Percentiles rank a stretch among this genome's conserved stretches.
Conservation (phyloP, 108 stramenopile species). For the Discostella stelligeroides region DNA sequence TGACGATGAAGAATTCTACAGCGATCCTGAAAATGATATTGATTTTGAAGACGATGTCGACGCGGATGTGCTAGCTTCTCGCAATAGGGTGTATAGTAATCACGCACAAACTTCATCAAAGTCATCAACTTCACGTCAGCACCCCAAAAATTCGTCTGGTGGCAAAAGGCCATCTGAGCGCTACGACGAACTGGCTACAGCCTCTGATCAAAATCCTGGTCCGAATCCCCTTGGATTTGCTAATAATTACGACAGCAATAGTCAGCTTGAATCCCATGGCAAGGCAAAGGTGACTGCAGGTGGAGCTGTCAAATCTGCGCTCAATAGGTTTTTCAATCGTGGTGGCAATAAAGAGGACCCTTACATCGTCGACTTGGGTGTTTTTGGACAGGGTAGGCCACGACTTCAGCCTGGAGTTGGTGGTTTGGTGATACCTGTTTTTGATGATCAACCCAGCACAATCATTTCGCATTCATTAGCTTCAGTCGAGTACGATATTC, state of each 20-base stretch:
- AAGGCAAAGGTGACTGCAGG: slow-evolving; percentile 72
- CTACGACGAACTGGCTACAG: slow-evolving; percentile 9
- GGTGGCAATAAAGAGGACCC: slow-evolving; percentile 84
- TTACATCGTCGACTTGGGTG: slow-evolving; percentile 86
- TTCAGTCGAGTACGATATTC: slow-evolving; percentile 80
- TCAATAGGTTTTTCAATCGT: slow-evolving; percentile 87
- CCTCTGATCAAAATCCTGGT: slow-evolving; percentile 26
- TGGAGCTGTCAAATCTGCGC: slow-evolving; percentile 88
- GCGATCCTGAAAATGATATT: slow-evolving; percentile 57
- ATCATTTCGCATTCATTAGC: slow-evolving; percentile 93
- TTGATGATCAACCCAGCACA: slow-evolving; percentile 92
- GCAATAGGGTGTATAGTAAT: slow-evolving; percentile 63
- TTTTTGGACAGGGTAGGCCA: slow-evolving; percentile 88
- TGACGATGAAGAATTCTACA: slow-evolving; percentile 85
- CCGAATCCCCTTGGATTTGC: slow-evolving; percentile 21
- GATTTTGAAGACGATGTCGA: slow-evolving; percentile 82
- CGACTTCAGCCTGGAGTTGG: slow-evolving; percentile 86
- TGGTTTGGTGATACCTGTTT: slow-evolving; percentile 90
- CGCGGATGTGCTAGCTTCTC: slow-evolving; percentile 87
- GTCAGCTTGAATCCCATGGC: slow-evolving; percentile 32
- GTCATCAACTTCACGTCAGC: slow-evolving; percentile 22
- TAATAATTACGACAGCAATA: slow-evolving; percentile 28
- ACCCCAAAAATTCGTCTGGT: slow-evolving; percentile 46
- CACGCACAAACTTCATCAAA: slow-evolving; percentile 26
- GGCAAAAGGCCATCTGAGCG: slow-evolving; percentile 24